A percentile compares a stretch with the other conserved stretches of the same genome.
phyloP scores from a whole-genome alignment of 495 filamentous ascomycete genomes.

The Podospora sp. region DNA sequence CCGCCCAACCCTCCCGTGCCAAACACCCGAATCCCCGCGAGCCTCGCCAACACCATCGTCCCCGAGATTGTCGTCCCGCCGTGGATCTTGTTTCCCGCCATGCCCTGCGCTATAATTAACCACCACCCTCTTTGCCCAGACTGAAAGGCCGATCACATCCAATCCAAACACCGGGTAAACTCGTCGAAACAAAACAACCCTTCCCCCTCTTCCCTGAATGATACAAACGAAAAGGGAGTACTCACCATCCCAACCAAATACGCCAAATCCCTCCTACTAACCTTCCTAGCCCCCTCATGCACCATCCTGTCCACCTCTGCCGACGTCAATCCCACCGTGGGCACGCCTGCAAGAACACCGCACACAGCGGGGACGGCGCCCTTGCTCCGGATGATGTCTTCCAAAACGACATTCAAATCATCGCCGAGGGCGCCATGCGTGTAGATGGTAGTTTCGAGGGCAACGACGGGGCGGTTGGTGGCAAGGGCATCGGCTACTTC shows the following conservation, averaged over 20 bases:
- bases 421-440: conserved; percentile 79
- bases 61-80: conserved; percentile 92
- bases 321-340: conserved; percentile 71
- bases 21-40: conserved; percentile 91
- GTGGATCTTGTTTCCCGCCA: conserved; percentile 66
- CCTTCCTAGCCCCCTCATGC: conserved; percentile 70
- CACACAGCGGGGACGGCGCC: conserved; percentile 93
- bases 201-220: background rate
- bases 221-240: background rate
- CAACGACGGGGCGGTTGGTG: conserved; percentile 77
- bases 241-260: conserved; percentile 78
- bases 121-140: background rate
- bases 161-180: background rate
- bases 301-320: conserved; percentile 74
- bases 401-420: conserved; percentile 67
- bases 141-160: conserved; percentile 2
- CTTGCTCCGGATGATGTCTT: conserved; percentile 73
- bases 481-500: conserved; percentile 78
- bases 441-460: conserved; percentile 86
- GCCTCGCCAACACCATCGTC: conserved; percentile 85
- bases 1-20: conserved; percentile 85
- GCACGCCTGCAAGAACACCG: conserved; percentile 79
- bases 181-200: background rate
- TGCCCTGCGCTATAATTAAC: conserved; percentile 47
- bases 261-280: conserved; percentile 82